These are phyloP conservation scores for Trematosphaeria pertusa DNA, from an alignment of 2,329 filamentous ascomycete genomes.

Conservation along the genomic window DNA sequence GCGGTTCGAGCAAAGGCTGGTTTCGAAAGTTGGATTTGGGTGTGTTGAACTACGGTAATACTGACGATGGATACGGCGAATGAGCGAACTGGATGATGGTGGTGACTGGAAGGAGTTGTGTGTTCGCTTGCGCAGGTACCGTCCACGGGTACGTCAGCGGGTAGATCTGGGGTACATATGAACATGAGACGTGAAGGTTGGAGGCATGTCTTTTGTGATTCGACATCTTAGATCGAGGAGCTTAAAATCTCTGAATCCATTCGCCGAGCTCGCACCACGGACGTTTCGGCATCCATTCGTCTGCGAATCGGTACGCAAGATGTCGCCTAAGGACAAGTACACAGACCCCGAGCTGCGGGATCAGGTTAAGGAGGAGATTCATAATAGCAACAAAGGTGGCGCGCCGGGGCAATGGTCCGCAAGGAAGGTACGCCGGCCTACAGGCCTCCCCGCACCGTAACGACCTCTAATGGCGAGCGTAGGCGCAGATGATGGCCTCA, in stretches of 20 bases:
- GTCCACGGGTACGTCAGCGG: constrained; percentile 27
- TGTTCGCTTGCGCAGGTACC: constrained; percentile 18
- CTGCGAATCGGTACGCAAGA: constrained; percentile 23
- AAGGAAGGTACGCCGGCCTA: constrained; percentile 52
- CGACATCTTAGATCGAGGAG: no score
- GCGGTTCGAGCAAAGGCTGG: constrained; percentile 3
- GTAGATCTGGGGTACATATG: constrained; percentile 21
- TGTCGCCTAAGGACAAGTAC: constrained; percentile 58
- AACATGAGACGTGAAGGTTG: constrained; percentile 5
- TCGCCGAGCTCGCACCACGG: no score
- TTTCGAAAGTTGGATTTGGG: background rate
- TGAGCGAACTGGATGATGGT: no score
- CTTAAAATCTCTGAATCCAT: no score
- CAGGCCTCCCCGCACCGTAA: no score
- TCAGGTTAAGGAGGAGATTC: constrained; percentile 56
- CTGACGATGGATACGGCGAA: no score
- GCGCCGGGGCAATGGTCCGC: constrained; percentile 59
- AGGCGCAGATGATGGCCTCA: constrained; percentile 56
- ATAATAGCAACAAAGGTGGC: constrained; percentile 55
- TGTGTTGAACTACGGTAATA: no score
- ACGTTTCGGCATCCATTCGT: background rate
- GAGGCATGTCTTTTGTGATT: no score
- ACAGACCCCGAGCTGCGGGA: constrained; percentile 56
- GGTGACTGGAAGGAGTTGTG: constrained; percentile 13
- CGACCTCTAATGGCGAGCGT: background rate